Percentiles rank a stretch among this genome's conserved stretches.
These are phyloP conservation scores for Cladophialophora bantiana DNA, from an alignment of 2,329 filamentous ascomycete genomes.

Conservation along the genomic window DNA sequence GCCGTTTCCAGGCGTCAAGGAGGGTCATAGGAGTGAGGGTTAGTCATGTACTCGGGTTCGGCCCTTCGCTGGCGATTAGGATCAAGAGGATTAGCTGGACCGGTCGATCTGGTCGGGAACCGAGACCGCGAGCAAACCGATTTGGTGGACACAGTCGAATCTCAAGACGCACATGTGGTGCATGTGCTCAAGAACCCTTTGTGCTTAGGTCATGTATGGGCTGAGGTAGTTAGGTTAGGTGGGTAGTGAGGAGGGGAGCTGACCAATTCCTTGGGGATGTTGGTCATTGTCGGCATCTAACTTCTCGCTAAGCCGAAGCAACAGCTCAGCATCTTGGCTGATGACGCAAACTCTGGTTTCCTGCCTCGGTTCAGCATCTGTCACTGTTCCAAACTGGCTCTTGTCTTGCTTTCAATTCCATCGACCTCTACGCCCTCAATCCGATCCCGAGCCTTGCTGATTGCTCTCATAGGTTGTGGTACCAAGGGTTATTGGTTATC, in stretches of 20 bases:
- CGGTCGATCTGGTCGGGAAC: not conserved
- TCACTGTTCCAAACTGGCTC: not conserved
- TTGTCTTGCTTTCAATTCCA: not conserved
- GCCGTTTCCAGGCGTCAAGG: constrained; percentile 10
- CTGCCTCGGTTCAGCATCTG: no score
- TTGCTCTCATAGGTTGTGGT: not conserved
- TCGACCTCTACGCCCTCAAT: not conserved
- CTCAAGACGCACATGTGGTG: not conserved
- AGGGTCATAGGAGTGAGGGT: constrained; percentile 6
- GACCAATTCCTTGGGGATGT: not conserved
- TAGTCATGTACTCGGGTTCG: constrained; percentile 35
- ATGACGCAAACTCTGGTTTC: not conserved
- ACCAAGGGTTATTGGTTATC: not conserved
- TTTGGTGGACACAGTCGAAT: not conserved
- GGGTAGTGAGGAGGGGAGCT: not conserved
- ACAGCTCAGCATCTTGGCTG: not conserved
- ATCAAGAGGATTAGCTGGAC: not conserved
- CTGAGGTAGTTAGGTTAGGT: not conserved
- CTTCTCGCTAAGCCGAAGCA: not conserved
- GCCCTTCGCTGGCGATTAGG: constrained; percentile 5
- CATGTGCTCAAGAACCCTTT: not conserved
- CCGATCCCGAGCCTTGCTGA: not conserved
- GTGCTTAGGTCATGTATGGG: not conserved
- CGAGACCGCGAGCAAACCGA: not conserved
- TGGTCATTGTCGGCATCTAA: not conserved